Base-by-base conservation (phyloP, 345 rosid species). In the Psidium guajava region DNA sequence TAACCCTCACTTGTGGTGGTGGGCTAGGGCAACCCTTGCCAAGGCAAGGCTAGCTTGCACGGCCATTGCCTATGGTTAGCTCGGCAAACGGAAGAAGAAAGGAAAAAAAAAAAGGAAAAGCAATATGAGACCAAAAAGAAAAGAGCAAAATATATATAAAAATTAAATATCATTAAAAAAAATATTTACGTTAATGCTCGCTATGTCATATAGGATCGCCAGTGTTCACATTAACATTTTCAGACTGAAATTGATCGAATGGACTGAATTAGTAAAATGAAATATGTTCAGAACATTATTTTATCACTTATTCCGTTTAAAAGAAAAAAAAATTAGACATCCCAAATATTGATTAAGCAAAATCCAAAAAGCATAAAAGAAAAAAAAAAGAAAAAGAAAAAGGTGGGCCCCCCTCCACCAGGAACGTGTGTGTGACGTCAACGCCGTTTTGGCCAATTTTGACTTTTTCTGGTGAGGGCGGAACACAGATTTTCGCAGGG, bases 181-280 rank as follows among this genome's bases (percentile, higher is more conserved):
- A 3, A 8, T 56, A 3, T 56, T 6, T 22, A 22, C n/a, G 11
- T 56, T 0, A 22, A 0, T 8, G 4, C 4, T 0, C 0, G 5
- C 3, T 2, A 13, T 22, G 12, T 9, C n/a, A 22, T 9, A 8
- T 47, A 8, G 10, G 50, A 47, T 8, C 11, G 11, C 1, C 2
- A 2, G 50, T 2, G 2, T 47, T 2, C 11, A 47, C 2, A 11
- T 47, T 11, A 47, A 47, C 1, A 2, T 47, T 47, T 47, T 47
- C 11, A 9, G 9, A 0, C 11, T 1, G 9, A 47, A 47, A 47
- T 8, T 8, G 50, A 47, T 47, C 11, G 50, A 8, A 47, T 47
- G 50, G 10, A 2, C 2, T 47, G 11, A 47, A 47, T 47, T 47
- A 2, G 2, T 2, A 47, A 47, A 47, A 47, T 47, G 50, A 47